Evolutionary conservation across 2,329 filamentous ascomycete genomes (phyloP).

Genomic region (Furcasterigmium sp.): DNA sequence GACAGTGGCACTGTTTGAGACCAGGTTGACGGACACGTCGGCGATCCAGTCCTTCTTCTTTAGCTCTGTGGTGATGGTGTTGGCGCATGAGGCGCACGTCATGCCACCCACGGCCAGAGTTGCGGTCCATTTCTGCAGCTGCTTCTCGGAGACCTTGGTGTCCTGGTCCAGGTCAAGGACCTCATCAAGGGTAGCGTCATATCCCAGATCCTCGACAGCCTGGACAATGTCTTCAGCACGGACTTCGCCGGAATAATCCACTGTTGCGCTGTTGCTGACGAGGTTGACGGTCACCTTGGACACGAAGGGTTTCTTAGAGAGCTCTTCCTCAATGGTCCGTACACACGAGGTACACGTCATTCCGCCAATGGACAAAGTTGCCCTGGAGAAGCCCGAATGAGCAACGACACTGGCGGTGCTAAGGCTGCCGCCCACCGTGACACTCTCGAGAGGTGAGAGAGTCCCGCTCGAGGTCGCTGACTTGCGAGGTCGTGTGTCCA

Average conservation of each 20-base stretch:
- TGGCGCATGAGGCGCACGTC: conserved; percentile 67
- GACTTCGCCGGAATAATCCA: conserved; percentile 43
- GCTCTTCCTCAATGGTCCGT: conserved; percentile 54
- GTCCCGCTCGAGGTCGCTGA: neutral
- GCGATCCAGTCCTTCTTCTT: conserved; percentile 49
- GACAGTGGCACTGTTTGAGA: conserved; percentile 54
- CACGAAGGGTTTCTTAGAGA: conserved; percentile 55
- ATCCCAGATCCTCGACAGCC: conserved; percentile 58
- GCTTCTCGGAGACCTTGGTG: conserved; percentile 15
- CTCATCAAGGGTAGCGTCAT: conserved; percentile 55
- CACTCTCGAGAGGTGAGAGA: neutral
- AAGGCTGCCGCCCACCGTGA: conserved; percentile 1
- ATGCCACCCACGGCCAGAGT: conserved; percentile 63
- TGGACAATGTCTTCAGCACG: conserved; percentile 30
- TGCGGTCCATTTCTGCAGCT: conserved; percentile 35
- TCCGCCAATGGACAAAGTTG: conserved; percentile 57
- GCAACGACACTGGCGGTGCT: neutral
- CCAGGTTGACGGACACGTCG: conserved; percentile 48
- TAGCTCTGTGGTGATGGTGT: conserved; percentile 56
- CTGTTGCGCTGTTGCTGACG: conserved; percentile 59
- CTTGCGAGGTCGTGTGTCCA: neutral
- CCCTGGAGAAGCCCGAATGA: conserved; percentile 33
- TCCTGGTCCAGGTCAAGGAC: conserved; percentile 35
- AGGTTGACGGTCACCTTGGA: conserved; percentile 56
- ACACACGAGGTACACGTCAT: conserved; percentile 71